phyloP scores from a whole-genome alignment of 2,329 filamentous ascomycete species.

The Aureobasidium melanogenum region DNA sequence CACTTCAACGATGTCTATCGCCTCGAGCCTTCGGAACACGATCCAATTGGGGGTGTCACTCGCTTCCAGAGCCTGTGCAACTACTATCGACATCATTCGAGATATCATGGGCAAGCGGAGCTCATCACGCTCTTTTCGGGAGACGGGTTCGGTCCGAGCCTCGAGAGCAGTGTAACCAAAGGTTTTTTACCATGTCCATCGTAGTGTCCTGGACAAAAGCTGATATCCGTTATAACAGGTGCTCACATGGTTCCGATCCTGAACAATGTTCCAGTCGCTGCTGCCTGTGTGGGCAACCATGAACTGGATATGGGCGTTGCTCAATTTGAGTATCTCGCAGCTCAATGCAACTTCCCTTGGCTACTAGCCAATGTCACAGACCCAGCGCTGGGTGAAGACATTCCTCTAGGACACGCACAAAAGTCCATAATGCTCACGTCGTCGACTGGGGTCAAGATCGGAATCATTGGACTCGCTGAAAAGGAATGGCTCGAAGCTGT shows the following conservation, averaged over 20 bases:
- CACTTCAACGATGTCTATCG: slow-evolving; percentile 97
- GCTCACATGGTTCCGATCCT: slow-evolving; percentile 82
- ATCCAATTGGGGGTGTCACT: slow-evolving; percentile 73
- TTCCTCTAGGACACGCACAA: slow-evolving; percentile 66
- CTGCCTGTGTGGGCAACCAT: slow-evolving; percentile 82
- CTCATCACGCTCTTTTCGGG: slow-evolving; percentile 79
- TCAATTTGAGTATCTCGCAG: slow-evolving; percentile 65
- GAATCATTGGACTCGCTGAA: slow-evolving; percentile 77
- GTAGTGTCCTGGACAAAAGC: neutral
- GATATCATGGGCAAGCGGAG: slow-evolving; percentile 54
- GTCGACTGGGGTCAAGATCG: slow-evolving; percentile 77
- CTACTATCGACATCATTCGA: slow-evolving; percentile 58
- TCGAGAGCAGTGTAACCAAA: slow-evolving; percentile 85
- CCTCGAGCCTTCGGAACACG: slow-evolving; percentile 64
- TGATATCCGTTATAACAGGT: slow-evolving; percentile 32
- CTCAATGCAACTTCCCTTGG: slow-evolving; percentile 79
- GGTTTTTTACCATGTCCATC: slow-evolving; percentile 36
- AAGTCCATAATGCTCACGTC: slow-evolving; percentile 69
- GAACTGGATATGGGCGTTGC: slow-evolving; percentile 85
- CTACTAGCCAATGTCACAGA: slow-evolving; percentile 82
- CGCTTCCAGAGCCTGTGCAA: slow-evolving; percentile 73
- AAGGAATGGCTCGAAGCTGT: slow-evolving; percentile 74
- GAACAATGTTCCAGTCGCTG: slow-evolving; percentile 67
- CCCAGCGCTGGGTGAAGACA: slow-evolving; percentile 64
- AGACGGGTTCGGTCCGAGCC: slow-evolving; percentile 83